Evolutionary conservation across 169 alveolate species (phyloP).

Genomic region (Toxoplasma gondii): DNA sequence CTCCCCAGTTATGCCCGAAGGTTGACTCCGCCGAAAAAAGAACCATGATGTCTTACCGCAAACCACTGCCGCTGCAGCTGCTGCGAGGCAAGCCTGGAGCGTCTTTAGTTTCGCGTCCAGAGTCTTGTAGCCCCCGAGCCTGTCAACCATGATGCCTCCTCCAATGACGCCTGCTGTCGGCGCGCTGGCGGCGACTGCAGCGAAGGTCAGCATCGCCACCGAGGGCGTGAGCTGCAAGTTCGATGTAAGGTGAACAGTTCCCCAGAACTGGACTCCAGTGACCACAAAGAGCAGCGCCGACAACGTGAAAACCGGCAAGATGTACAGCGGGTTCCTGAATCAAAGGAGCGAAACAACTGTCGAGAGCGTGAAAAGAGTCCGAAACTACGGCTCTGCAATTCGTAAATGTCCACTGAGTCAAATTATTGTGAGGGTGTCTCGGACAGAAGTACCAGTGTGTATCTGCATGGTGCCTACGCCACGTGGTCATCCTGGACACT

Average conservation of each 20-base stretch:
- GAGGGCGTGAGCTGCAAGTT: slow-evolving; percentile 48
- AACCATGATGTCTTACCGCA: slow-evolving; percentile 27
- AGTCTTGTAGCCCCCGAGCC: slow-evolving; percentile 64
- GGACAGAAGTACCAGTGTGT: no score
- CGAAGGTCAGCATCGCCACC: slow-evolving; percentile 51
- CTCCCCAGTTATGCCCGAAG: no score
- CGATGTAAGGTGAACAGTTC: slow-evolving; percentile 41
- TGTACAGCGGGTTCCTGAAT: slow-evolving; percentile 62
- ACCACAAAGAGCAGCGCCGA: slow-evolving; percentile 69
- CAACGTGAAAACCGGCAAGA: slow-evolving; percentile 57
- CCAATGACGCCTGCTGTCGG: slow-evolving; percentile 62
- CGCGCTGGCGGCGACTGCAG: slow-evolving; percentile 67
- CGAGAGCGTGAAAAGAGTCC: neutral
- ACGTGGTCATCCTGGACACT: no score
- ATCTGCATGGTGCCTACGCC: no score
- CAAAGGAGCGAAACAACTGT: neutral
- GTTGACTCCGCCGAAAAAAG: neutral
- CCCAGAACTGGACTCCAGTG: slow-evolving; percentile 71
- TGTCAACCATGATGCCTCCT: slow-evolving; percentile 64
- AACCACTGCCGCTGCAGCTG: slow-evolving; percentile 53
- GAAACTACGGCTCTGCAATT: neutral
- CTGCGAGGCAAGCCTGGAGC: slow-evolving; percentile 57
- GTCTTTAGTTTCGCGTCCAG: slow-evolving; percentile 26
- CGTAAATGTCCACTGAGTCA: no score
- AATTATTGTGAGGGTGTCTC: no score